Base-by-base conservation (phyloP, 1,284 basidiomycete species). In the Rhodotorula glutinis region DNA sequence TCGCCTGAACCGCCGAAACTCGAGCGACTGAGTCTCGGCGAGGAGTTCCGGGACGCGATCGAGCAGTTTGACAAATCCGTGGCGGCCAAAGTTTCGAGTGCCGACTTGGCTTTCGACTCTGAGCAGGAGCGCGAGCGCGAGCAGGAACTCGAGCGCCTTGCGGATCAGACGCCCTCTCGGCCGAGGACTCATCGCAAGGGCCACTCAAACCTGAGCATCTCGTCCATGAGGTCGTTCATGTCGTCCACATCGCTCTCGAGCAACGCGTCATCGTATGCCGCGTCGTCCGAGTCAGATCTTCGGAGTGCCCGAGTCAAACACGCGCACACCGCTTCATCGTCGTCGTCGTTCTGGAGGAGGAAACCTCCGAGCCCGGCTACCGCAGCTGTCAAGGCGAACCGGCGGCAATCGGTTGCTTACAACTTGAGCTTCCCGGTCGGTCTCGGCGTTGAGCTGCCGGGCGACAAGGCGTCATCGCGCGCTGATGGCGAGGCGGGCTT, bases 331-430 rank as follows among this genome's bases (percentile, higher is more conserved):
- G 46, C 46, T 2, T 47, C 46, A 21, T 47, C 46, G 46, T n/a
- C 23, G 23, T n/a, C 23, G 23, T 30, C 27, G 7, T 30, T 30
- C 51, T 55, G 40, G 40, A 25, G 40, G 19, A 14, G 54, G 40
- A 55, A 55, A 27, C 40, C 46, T 19, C 21, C 46, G 38, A 5
- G 23, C 38, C 8, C 38, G 14, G 40, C n/a, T 4, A 40, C 17
- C 13, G 53, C 53, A 23, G 40, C 40, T 13, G 19, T 14, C 4
- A 19, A 41, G 21, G 33, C 25, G 52, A 40, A 21, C 49, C 40
- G 59, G 41, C 9, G 25, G 43, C 59, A 40, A 25, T 53, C 38
- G 59, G 51, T 60, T 27, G 52, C 59, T 27, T 41, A 53, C 7
- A 51, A 51, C 13, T 44, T 60, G 51, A 38, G 33, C 33, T 38